Evolutionary conservation across 495 filamentous ascomycete genomes (phyloP).

Genomic region (Margaritispora aquatica): DNA sequence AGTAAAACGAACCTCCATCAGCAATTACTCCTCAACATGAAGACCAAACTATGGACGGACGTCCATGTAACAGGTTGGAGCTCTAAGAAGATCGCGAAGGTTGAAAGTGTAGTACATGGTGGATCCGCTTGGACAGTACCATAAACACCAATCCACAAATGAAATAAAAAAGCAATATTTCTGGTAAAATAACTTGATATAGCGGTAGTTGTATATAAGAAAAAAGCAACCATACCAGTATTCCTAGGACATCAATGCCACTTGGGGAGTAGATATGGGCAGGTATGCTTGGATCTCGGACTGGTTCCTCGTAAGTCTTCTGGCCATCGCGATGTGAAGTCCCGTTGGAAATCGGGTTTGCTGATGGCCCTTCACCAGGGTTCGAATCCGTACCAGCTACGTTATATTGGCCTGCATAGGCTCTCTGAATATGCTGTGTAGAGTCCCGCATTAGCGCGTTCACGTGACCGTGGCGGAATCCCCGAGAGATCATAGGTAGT

Average conservation of each 20-base stretch:
- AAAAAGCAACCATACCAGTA: constrained; percentile 30
- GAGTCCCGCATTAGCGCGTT: neutral
- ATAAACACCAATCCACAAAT: too few species aligned
- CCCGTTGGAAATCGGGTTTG: neutral
- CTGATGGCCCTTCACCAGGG: neutral
- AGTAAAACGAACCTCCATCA: neutral
- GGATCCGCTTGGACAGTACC: too few species aligned
- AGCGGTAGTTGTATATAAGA: neutral
- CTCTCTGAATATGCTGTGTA: neutral
- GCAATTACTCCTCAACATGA: too few species aligned
- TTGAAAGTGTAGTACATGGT: too few species aligned
- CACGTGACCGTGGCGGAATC: neutral
- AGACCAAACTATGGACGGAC: too few species aligned
- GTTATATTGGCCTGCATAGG: neutral
- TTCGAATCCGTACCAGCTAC: neutral
- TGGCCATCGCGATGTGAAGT: neutral
- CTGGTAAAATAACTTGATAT: neutral
- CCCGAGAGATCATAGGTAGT: too few species aligned
- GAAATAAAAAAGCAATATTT: neutral
- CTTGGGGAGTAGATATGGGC: constrained; percentile 41
- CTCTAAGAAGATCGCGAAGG: too few species aligned
- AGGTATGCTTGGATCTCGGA: constrained; percentile 35
- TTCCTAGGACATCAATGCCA: constrained; percentile 39
- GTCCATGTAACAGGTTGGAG: too few species aligned
- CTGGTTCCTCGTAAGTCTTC: neutral